phyloP scores from a whole-genome alignment of 352 stramenopile species.

The Phytophthora citricola region DNA sequence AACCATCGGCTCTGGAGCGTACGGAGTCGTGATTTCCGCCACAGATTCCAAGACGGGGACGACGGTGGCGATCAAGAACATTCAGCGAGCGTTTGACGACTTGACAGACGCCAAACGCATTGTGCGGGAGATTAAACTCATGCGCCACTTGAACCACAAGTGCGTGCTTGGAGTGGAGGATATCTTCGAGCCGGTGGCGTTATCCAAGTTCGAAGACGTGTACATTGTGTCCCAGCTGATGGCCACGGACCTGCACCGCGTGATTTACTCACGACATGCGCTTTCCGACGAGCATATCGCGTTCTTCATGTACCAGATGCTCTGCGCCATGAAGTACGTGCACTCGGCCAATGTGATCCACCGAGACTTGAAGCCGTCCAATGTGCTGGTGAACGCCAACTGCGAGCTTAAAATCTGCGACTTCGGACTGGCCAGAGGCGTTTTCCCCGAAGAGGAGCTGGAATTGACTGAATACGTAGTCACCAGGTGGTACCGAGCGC shows the following conservation, averaged over 20 bases:
- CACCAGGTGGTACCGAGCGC: constrained; percentile 91
- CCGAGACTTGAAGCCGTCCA: constrained; percentile 97
- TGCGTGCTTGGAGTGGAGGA: constrained; percentile 88
- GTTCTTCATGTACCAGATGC: constrained; percentile 93
- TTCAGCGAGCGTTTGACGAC: constrained; percentile 95
- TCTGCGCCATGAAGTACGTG: constrained; percentile 93
- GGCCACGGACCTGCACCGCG: constrained; percentile 90
- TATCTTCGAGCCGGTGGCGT: constrained; percentile 68
- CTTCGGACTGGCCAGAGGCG: constrained; percentile 83
- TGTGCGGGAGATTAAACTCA: constrained; percentile 96
- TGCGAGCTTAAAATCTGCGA: constrained; percentile 92
- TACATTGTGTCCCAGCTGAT: constrained; percentile 93
- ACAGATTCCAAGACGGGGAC: constrained; percentile 51
- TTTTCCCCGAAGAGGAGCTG: constrained; percentile 83
- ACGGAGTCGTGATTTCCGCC: constrained; percentile 91
- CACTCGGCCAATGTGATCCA: constrained; percentile 95
- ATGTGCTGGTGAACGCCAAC: constrained; percentile 96
- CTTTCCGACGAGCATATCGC: constrained; percentile 88
- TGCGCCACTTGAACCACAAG: constrained; percentile 92
- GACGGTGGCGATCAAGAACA: constrained; percentile 94
- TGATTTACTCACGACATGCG: constrained; percentile 90
- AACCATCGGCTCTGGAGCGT: constrained; percentile 91
- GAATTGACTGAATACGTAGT: constrained; percentile 91
- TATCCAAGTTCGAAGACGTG: constrained; percentile 85
- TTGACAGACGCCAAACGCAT: constrained; percentile 99